Evolutionary conservation across 2,329 filamentous ascomycete species (phyloP).

Genomic region (Cadophora sp.): DNA sequence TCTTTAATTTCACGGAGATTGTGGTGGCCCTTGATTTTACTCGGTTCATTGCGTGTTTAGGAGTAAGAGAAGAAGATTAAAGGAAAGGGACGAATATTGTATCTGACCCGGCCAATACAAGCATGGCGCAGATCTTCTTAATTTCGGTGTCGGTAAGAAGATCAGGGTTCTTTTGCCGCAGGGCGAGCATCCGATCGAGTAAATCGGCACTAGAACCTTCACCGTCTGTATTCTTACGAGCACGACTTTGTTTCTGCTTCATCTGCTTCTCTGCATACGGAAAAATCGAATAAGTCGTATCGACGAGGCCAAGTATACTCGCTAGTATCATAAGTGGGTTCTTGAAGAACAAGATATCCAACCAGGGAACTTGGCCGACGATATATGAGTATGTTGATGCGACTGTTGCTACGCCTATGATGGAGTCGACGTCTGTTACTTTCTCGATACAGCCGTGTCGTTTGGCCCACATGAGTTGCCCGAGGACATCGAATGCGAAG

Average conservation of each 20-base stretch:
- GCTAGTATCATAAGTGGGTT: not conserved
- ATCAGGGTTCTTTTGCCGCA: not conserved
- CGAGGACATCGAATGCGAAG: constrained; percentile 12
- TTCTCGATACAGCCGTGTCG: constrained; percentile 13
- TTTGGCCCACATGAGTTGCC: constrained; percentile 3
- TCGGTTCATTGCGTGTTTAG: too few relatives aligned
- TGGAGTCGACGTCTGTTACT: not conserved
- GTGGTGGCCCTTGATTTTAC: not conserved
- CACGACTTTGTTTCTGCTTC: not conserved
- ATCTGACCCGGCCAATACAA: not conserved
- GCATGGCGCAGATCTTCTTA: not conserved
- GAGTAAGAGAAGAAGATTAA: too few relatives aligned
- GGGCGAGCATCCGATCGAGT: not conserved
- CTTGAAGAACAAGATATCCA: not conserved
- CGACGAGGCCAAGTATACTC: not conserved
- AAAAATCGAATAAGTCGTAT: not conserved
- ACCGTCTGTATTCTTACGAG: not conserved
- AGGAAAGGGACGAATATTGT: not conserved
- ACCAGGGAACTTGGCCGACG: not conserved
- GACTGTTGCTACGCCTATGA: not conserved
- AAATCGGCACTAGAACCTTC: not conserved
- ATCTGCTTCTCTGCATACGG: not conserved
- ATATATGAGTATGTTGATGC: not conserved
- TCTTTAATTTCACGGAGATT: not conserved
- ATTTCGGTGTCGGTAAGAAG: not conserved